Evolutionary conservation across 768 basidiomycete genomes (phyloP), one percentile per base, ranked within the genome.

Genomic region (Phanerodontia chrysosporium): DNA sequence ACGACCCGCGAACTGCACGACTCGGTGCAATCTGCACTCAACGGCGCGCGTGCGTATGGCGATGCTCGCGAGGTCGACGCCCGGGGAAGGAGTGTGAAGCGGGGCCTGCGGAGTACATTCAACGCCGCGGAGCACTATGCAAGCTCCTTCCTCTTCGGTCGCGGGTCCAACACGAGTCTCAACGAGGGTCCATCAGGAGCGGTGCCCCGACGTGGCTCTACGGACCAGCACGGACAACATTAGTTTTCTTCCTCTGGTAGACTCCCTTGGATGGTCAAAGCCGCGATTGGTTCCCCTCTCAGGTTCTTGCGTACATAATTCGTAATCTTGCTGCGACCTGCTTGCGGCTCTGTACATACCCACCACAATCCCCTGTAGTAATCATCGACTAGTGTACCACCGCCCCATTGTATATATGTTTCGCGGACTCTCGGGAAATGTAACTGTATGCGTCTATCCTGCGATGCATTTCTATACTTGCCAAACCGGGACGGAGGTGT

Each of bases 81-180:
- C 42, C 74, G 83, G 58, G 84, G 83, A 27, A 73, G 86, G 63
- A 85, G 80, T 64, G 84, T 85, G 36, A 87, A 82, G 69, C 77
- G 84, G 61, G 85, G 82, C 63, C 64, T 90, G 52, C 80, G 89
- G 51, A 88, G 80, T 58, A 89, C 87, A 14, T 70, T 90, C 46
- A 83, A 78, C 57, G 84, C 82, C 35, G 88, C 89, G 12, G 88
- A 90, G 66, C 83, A 86, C 56, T 86, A 86, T 66, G 84, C 86
- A 4, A 83, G 76, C 60, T 77, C 83, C 5, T 79, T 89, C 60
- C 72, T 87, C 35, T 88, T 89, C 58, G 85, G 86, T n/a, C 78
- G 85, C 28, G 48, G 55, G 21, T 45, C 60, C 14, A 62, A 62
- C 29, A 56, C 65, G 13, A 53, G 51, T 13, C 57, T 51, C 24